Evolutionary conservation across 129 eudicot species (phyloP).

Genomic region (Chrysanthemum lavandulifolium): DNA sequence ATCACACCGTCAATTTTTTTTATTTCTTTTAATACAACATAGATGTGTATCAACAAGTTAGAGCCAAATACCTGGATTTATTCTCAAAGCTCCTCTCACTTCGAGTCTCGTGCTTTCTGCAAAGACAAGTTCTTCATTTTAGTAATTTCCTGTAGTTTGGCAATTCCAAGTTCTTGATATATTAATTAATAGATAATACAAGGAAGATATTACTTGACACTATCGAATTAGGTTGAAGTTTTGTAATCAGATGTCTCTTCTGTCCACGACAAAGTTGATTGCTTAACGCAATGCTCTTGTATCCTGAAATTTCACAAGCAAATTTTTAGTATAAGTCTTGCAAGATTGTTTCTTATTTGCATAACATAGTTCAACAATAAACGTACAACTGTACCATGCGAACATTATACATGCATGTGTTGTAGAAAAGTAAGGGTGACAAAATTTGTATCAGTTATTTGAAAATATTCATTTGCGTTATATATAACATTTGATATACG

Average conservation of each 20-base stretch:
- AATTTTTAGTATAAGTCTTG: background rate
- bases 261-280: background rate
- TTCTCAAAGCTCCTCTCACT: background rate
- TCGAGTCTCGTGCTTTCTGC: background rate
- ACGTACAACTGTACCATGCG: too few species aligned
- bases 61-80: background rate
- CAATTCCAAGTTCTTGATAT: background rate
- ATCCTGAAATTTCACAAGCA: background rate
- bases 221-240: too few species aligned
- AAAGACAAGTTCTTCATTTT: background rate
- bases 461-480: too few species aligned
- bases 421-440: too few species aligned
- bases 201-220: too few species aligned
- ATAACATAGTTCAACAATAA: too few species aligned
- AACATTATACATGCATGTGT: too few species aligned
- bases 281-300: background rate
- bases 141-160: background rate
- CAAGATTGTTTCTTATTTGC: background rate
- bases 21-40: too few species aligned
- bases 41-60: background rate
- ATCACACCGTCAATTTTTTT: background rate
- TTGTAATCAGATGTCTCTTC: background rate
- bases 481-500: too few species aligned
- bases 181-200: too few species aligned
- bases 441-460: too few species aligned